Evolutionary conservation across 108 stramenopile genomes (phyloP).

Genomic region (Pseudonitzschia multistriata): DNA sequence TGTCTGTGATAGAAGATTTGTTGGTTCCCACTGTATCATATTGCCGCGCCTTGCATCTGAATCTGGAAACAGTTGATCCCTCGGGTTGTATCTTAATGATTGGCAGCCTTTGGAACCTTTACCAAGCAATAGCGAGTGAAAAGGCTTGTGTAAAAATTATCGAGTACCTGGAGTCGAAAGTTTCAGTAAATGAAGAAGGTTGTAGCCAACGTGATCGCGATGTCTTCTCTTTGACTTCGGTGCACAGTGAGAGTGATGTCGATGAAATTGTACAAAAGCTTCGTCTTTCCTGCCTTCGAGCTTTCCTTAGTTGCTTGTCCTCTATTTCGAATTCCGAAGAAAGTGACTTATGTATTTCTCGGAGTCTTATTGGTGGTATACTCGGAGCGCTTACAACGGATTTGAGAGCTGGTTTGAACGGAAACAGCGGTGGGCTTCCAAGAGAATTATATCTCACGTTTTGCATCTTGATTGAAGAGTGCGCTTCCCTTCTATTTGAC

Average conservation of each 20-base stretch:
- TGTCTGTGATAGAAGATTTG: constrained; percentile 18
- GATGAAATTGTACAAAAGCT: constrained; percentile 17
- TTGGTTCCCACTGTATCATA: constrained; percentile 14
- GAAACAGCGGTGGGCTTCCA: constrained; percentile 35
- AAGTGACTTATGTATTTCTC: not conserved
- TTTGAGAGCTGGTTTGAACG: constrained; percentile 26
- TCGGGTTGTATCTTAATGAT: not conserved
- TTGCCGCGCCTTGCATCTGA: constrained; percentile 13
- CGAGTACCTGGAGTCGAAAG: constrained; percentile 18
- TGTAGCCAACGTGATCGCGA: not conserved
- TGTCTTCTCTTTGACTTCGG: constrained; percentile 12
- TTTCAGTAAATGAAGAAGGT: not conserved
- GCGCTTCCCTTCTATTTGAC: constrained; percentile 9
- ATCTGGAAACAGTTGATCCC: not conserved
- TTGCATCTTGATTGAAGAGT: constrained; percentile 22
- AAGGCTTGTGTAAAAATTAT: constrained; percentile 20
- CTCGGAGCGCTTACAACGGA: constrained; percentile 19
- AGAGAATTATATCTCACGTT: constrained; percentile 17
- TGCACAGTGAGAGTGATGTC: constrained; percentile 23
- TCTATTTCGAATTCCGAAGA: constrained; percentile 3
- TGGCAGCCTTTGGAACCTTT: constrained; percentile 27
- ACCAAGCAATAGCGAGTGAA: constrained; percentile 27
- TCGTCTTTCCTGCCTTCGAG: constrained; percentile 18
- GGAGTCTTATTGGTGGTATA: constrained; percentile 14
- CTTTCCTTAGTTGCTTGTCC: constrained; percentile 13